Conservation (phyloP, 1,139 yeast genomes). For the Hansenula lynferdii region DNA sequence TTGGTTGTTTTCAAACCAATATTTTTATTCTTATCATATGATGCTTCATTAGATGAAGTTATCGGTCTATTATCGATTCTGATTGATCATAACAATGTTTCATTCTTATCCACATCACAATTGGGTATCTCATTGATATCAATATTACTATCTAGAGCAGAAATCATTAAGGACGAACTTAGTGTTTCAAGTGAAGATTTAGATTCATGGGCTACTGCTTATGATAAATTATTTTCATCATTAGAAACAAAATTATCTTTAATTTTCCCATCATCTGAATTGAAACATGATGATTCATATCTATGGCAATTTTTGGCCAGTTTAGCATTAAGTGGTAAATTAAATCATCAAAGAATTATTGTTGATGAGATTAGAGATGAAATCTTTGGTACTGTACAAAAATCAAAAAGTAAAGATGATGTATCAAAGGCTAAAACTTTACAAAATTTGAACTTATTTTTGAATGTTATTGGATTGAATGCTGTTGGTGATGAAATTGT, state of each 20-base stretch:
- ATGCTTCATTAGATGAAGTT: conserved; percentile 76
- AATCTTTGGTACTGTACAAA: conserved; percentile 82
- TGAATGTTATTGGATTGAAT: conserved; percentile 94
- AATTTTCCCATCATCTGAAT: conserved; percentile 76
- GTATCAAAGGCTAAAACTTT: conserved; percentile 60
- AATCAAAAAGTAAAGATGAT: conserved; percentile 62
- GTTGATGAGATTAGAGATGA: conserved; percentile 95
- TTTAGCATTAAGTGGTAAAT: conserved; percentile 85
- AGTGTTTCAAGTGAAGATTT: conserved; percentile 38
- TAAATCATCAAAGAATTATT: conserved; percentile 89
- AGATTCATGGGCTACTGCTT: conserved; percentile 74
- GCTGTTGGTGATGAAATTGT: conserved; percentile 58
- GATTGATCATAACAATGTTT: conserved; percentile 66
- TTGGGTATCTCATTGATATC: conserved; percentile 86
- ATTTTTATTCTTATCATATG: conserved; percentile 74
- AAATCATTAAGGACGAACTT: conserved; percentile 84
- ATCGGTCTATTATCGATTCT: conserved; percentile 75
- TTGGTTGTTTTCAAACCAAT: conserved; percentile 80
- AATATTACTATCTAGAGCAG: conserved; percentile 87
- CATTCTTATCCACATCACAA: conserved; percentile 75
- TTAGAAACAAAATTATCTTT: conserved; percentile 74
- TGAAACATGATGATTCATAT: conserved; percentile 68
- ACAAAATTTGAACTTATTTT: conserved; percentile 82
- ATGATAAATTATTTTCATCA: conserved; percentile 75
- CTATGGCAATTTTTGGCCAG: conserved; percentile 98